Evolutionary conservation across 2,329 filamentous ascomycete species (phyloP).

Genomic region (Botrytis galanthina): DNA sequence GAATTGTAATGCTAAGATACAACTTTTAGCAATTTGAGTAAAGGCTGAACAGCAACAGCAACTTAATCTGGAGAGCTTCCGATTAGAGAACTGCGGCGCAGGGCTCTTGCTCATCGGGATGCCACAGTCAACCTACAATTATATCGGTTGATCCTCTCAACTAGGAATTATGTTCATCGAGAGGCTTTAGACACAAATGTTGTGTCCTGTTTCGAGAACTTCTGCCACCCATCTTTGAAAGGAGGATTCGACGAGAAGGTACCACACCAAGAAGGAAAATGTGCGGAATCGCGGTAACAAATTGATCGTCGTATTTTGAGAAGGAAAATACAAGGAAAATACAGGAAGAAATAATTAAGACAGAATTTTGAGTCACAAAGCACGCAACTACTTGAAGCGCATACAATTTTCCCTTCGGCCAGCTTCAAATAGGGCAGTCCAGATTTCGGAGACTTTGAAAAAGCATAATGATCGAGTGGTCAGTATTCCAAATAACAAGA

Average conservation of each 20-base stretch:
- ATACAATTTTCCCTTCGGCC: background rate
- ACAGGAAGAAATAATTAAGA: background rate
- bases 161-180: background rate
- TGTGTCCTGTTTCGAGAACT: background rate
- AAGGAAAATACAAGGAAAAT: too few relatives aligned
- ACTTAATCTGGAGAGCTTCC: background rate
- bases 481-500: too few relatives aligned
- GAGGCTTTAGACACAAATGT: background rate
- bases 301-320: background rate
- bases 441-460: background rate
- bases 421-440: background rate
- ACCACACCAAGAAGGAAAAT: background rate
- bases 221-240: background rate
- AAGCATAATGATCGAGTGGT: background rate
- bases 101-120: background rate
- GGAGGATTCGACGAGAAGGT: background rate
- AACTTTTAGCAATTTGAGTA: background rate
- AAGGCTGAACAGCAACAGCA: background rate
- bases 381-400: background rate
- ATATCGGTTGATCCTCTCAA: background rate
- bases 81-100: background rate
- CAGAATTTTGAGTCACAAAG: background rate
- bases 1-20: background rate
- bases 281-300: too few relatives aligned
- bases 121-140: background rate